Evolutionary conservation across 352 stramenopile genomes (phyloP), one percentile per base, ranked within the genome.

Genomic region (Phytophthora sojae): DNA sequence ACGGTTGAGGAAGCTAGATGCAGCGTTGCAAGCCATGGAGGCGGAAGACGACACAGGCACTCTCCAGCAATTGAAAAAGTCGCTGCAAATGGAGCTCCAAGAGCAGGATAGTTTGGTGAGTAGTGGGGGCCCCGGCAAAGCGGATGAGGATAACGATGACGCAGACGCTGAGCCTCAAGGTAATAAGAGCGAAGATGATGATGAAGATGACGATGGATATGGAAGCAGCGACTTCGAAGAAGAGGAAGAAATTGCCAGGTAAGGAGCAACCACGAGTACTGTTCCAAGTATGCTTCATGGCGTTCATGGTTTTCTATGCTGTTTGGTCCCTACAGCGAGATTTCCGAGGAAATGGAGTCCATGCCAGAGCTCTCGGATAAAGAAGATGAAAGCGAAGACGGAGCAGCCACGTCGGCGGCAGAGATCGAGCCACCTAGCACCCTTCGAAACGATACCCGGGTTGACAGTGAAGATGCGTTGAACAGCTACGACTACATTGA

Each of bases 401-500:
- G 56, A 15, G 37, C 26, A 50, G 51, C 58, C 3, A 29, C 57
- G 4, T 47, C 53, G 39, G 44, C 56, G 9, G 21, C 57, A 42
- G 60, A 71, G 30, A n/a, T 35, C 2, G 42, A 58, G 29, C 64
- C 47, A 32, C 75, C 59, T 37, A 53, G 44, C 7, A 54, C 66
- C 14, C 70, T 86, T 67, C 68, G 61, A 23, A 77, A 76, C 47
- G 89, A 96, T 58, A 85, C 55, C 19, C 44, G 70, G 5, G 85
- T 95, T 44, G 75, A 79, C 2, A 85, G 61, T 50, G 78, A 91
- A 76, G 80, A 90, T 69, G 85, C 77, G 42, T 82, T 96, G 39
- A 90, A 96, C 60, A 88, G 80, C 72, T 95, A 95, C 69, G 89
- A 94, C 61, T 94, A 96, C 80, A 89, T 96, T 44, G 85, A 95